phyloP scores from a whole-genome alignment of 306 rosid genomes.

The Astragalus membranaceus region DNA sequence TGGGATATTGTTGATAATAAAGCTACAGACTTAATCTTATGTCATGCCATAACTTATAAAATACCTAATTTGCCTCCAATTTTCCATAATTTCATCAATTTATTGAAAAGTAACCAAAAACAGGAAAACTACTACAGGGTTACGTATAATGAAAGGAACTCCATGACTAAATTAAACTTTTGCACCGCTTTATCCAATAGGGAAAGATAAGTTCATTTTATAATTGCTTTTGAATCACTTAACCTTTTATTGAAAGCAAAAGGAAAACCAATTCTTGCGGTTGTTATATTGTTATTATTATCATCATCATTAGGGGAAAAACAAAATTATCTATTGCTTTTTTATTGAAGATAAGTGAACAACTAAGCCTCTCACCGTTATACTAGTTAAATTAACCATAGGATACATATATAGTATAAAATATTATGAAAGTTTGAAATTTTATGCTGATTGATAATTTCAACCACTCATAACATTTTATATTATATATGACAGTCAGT shows the following conservation, averaged over 20 bases:
- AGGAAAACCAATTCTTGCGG: not conserved
- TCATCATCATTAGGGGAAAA: too few relatives aligned
- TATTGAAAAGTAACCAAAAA: not conserved
- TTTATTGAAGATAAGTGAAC: too few relatives aligned
- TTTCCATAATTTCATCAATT: not conserved
- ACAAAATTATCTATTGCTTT: too few relatives aligned
- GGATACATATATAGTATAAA: too few relatives aligned
- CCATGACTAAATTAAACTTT: not conserved
- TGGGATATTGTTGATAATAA: slow-evolving; percentile 5
- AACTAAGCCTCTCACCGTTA: too few relatives aligned
- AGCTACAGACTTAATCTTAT: not conserved
- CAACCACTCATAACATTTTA: too few relatives aligned
- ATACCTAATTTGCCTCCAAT: not conserved
- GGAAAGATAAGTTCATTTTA: not conserved
- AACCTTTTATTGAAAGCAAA: slow-evolving; percentile 16
- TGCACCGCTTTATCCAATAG: not conserved
- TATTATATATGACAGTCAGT: too few relatives aligned
- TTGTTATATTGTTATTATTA: too few relatives aligned
- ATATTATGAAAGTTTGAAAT: too few relatives aligned
- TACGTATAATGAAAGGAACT: not conserved
- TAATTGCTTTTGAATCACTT: not conserved
- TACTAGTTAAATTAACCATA: too few relatives aligned
- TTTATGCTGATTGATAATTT: too few relatives aligned
- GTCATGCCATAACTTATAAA: slow-evolving; percentile 3
- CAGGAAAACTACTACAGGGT: not conserved